phyloP scores from a whole-genome alignment of 2,329 filamentous ascomycete genomes.

The Alternaria metachromatica region DNA sequence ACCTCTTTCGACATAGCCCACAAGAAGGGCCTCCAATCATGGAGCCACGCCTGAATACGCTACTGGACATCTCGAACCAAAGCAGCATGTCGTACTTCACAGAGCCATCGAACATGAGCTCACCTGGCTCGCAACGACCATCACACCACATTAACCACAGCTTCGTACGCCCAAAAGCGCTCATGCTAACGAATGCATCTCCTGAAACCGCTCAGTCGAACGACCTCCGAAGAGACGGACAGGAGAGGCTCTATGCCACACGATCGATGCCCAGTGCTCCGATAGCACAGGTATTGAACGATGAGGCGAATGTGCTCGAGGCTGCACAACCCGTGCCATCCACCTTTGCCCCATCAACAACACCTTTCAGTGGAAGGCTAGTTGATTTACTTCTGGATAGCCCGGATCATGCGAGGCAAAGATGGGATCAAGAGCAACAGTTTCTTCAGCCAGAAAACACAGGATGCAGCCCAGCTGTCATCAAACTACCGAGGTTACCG shows the following conservation, averaged over 20 bases:
- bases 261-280: conserved; percentile 37
- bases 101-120: not conserved
- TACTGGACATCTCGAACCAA: conserved; percentile 10
- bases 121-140: conserved; percentile 3
- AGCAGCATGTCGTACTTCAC: not conserved
- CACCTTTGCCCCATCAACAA: conserved; percentile 16
- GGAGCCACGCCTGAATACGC: conserved; percentile 12
- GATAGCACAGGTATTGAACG: conserved; percentile 45
- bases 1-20: conserved; percentile 10
- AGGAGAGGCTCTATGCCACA: conserved; percentile 1
- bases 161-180: conserved; percentile 9
- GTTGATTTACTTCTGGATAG: conserved; percentile 38
- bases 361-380: conserved; percentile 37
- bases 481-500: conserved; percentile 50
- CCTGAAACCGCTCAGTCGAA: conserved; percentile 6
- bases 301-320: conserved; percentile 22
- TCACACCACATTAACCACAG: conserved; percentile 3
- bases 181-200: conserved; percentile 8
- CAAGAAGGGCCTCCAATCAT: conserved; percentile 13
- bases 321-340: conserved; percentile 17
- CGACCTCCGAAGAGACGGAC: conserved; percentile 4
- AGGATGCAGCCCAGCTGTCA: conserved; percentile 29
- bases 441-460: conserved; percentile 16
- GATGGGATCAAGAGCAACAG: conserved; percentile 30
- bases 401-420: conserved; percentile 21